Base-by-base conservation (phyloP, 2,329 filamentous ascomycete species). In the Ceratocystis papillata region DNA sequence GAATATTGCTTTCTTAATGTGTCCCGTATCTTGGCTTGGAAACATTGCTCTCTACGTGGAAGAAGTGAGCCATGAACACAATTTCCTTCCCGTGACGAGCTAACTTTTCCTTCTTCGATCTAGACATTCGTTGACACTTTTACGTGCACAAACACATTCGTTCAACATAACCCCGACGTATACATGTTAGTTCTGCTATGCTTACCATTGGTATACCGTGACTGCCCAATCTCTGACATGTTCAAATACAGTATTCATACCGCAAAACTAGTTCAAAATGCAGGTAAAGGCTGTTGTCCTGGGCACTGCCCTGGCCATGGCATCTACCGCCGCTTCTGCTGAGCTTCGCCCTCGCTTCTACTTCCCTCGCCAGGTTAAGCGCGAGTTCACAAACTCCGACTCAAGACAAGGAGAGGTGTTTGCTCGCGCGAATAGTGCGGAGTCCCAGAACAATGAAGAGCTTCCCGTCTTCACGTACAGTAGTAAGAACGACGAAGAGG, bases 71-170 rank as follows among this genome's bases (percentile, higher is more conserved):
- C 10, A 15, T 4, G 37, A 4, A 15, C 37, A 0, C 10, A 0
- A 15, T 41, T 41, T 41, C 12, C 37, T 15, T 41, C 3, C 10
- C 0, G 37, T 12, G 1, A 41, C 48, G n/a, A 57, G 22, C 65
- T 62, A 59, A 63, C 65, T 46, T 22, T 10, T 22, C 12, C 7
- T 10, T 10, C 25, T 20, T 62, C 30, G 6, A n/a, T 20, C 46
- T 46, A 67, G 61, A 79, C 80, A 73, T 76, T 82, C 79, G 72
- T 83, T 82, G 78, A 79, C 76, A 77, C 70, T 73, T 71, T 73
- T 74, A 77, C 80, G 83, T 81, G 83, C 81, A 77, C 82, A 81
- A 48, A 20, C 20, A 50, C 81, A 81, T 77, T 84, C 82, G 77
- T 81, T 83, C 71, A 71, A 75, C 73, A 72, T 72, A 70, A 71